Percentiles rank a stretch among this genome's conserved stretches.
Evolutionary conservation across 169 alveolate genomes (phyloP).

Genomic region (Perkinsus chesapeaki): DNA sequence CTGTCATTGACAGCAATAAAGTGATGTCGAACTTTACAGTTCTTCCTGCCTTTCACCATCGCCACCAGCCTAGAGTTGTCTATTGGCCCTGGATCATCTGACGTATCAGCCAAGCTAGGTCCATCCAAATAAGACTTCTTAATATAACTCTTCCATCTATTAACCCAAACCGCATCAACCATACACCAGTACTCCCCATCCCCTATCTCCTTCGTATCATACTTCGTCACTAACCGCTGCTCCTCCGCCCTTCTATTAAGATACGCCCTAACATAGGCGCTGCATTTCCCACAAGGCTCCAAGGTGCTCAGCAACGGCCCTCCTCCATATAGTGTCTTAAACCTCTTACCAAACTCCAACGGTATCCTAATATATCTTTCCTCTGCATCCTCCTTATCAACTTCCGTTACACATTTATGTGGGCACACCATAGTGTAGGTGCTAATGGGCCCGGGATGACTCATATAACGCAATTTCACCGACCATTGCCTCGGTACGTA

Average conservation of each 20-base stretch:
- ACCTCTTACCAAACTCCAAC: neutral
- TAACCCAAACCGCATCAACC: constrained; percentile 19
- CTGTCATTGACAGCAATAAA: constrained; percentile 17
- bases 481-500: neutral
- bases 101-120: neutral
- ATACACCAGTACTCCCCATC: constrained; percentile 29
- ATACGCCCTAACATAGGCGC: neutral
- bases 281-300: constrained; percentile 8
- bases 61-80: neutral
- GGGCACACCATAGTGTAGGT: constrained; percentile 8
- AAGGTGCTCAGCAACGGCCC: neutral
- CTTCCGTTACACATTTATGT: constrained; percentile 1
- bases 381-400: neutral
- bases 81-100: constrained; percentile 16
- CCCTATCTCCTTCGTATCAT: neutral
- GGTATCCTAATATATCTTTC: constrained; percentile 13
- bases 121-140: neutral
- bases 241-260: constrained; percentile 1
- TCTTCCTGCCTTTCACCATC: neutral
- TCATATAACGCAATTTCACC: neutral
- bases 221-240: neutral
- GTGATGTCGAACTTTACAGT: constrained; percentile 6
- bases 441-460: neutral
- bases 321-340: constrained; percentile 10
- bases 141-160: constrained; percentile 23